Evolutionary conservation across 2,329 filamentous ascomycete species (phyloP), one percentile per base, ranked within the genome.

Genomic region (Clonostachys rosea): DNA sequence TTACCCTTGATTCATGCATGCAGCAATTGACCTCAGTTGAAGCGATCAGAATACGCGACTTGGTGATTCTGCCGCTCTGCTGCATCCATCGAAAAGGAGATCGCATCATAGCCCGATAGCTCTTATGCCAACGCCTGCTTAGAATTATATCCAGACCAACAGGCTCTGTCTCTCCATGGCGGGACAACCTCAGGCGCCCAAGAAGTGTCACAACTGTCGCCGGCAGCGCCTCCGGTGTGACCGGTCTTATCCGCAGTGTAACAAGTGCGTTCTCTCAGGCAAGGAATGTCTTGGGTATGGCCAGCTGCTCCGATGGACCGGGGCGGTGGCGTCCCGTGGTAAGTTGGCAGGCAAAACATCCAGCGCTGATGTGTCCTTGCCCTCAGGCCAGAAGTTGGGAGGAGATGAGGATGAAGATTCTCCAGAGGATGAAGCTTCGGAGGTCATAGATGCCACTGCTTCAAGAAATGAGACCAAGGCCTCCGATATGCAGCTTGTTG

Each of bases 221-320:
- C 73, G 74, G 46, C 70, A 70, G 50, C 69, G 76, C 47, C 71
- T 76, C 59, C 73, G 73, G 52, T 79, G 76, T 61, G 76, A 79
- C 55, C 68, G 72, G 44, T 70, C 74, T 35, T 62, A 73, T 41
- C 75, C 75, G 44, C 67, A 69, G 51, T 79, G 76, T 60, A 68
- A 71, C 54, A 79, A 79, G 64, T 79, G 75, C 50, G 54, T 64
- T 45, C 65, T 66, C 40, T 66, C 70, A 16, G 74, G 74, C 34
- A 65, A 70, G 51, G 73, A 78, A 51, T 79, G 76, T 53, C 67
- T 78, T 35, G 76, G 76, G 34, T 79, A 79, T 51, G 73, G 73
- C 37, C 73, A 74, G 55, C 62, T 79, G 37, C 74, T 78, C 44
- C 65, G 73, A 42, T 79, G 76, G 75, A 76, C 74, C 17, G 68